A percentile compares a stretch with the other conserved stretches of the same genome.
Conservation (phyloP, 192 early-diverging fungal genomes). For the Gaertneriomyces sp. region DNA sequence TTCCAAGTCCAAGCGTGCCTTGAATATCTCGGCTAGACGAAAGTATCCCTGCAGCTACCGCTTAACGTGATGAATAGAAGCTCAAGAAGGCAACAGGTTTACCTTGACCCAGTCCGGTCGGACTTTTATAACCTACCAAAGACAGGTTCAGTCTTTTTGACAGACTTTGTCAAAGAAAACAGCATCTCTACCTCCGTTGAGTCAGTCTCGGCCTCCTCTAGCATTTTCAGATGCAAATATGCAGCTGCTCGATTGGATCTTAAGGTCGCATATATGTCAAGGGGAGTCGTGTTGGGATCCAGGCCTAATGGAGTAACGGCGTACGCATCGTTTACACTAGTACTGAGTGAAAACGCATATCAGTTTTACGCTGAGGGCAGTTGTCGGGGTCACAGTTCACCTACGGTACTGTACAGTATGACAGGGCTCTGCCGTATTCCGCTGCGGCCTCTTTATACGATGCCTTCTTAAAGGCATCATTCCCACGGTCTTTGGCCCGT, state of each 20-base stretch:
- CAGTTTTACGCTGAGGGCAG: too few relatives aligned
- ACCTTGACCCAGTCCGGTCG: constrained; percentile 44
- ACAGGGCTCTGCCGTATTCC: constrained; percentile 81
- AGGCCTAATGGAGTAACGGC: not conserved
- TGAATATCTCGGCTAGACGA: constrained; percentile 34
- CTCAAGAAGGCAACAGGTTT: not conserved
- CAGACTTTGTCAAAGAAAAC: constrained; percentile 6
- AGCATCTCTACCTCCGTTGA: constrained; percentile 55
- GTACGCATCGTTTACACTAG: not conserved
- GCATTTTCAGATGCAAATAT: constrained; percentile 51
- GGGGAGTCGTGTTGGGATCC: not conserved
- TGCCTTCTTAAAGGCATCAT: constrained; percentile 69
- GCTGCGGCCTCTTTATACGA: constrained; percentile 55
- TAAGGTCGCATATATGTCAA: constrained; percentile 58
- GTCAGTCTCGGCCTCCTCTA: constrained; percentile 69
- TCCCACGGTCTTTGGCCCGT: constrained; percentile 73
- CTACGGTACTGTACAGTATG: constrained; percentile 37
- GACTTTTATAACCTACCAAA: not conserved
- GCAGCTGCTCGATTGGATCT: constrained; percentile 74
- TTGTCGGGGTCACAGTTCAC: too few relatives aligned
- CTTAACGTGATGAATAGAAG: not conserved
- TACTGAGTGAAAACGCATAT: constrained; percentile 38
- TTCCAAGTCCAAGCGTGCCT: constrained; percentile 16
- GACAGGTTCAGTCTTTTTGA: constrained; percentile 52
- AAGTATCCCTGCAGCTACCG: constrained; percentile 32